Evolutionary conservation across 768 basidiomycete genomes (phyloP), one percentile per base, ranked within the genome.

Genomic region (Asterophora parasitica): DNA sequence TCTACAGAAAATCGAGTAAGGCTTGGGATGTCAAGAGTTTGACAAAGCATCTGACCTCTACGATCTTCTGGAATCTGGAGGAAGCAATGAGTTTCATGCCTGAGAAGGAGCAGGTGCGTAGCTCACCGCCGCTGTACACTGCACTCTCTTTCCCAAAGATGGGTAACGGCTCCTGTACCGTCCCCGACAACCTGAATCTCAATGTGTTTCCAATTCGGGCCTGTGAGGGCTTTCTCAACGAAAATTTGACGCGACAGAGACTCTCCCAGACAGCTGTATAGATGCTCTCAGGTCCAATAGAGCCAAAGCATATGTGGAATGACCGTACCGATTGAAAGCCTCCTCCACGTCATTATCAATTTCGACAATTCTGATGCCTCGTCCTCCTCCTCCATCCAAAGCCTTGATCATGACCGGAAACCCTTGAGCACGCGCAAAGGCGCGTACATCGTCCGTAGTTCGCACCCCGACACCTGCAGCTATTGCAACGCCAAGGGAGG

Each of bases 61-160:
- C 84, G 44, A 94, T 83, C 66, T 92, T 94, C 66, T 94, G 92
- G 70, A 74, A 73, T 46, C 68, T 69, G 36, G 19, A 46, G 32
- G 10, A 48, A 41, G 19, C n/a, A 17, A 30, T n/a, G 12, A 36
- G 37, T 30, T 28, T 12, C 3, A 9, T 15, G 8, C 20, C n/a
- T 11, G 15, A 6, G 32, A 17, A 13, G 5, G 9, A 7, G 15
- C 23, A 13, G 12, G 23, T 30, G 27, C 3, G 2, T 10, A 8
- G 35, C 55, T 27, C 83, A 88, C 60, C 91, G 74, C 55, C 92
- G 74, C 65, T 94, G 92, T 2, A 94, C 88, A 39, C 90, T 92
- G 61, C 92, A 94, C 63, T 94, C 92, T 55, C 92, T 82, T 66
- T 93, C 92, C 64, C 92, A 93, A 37, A 92, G 74, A 63, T 93